Evolutionary conservation across 2,329 filamentous ascomycete species (phyloP), one percentile per base, ranked within the genome.

Genomic region (Bimuria novae-zelandiae): DNA sequence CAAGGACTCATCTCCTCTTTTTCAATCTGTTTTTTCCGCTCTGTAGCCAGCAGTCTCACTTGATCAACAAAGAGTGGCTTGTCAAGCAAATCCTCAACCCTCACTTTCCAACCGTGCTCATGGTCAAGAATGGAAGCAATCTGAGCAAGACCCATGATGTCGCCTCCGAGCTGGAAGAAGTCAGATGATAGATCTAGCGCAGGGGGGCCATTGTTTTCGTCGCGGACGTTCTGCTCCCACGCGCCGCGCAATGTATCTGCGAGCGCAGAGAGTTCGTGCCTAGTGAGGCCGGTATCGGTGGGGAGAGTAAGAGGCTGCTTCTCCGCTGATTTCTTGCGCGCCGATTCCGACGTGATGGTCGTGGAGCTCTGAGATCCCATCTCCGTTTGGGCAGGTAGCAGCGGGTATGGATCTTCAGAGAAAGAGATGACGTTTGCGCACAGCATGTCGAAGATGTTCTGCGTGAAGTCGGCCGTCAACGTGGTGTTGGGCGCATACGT

Each of bases 401-500:
- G 52, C n/a, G 65, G 63, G 43, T 69, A 61, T 5, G 66, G 68
- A 35, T 69, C 59, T 23, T 63, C 59, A 0, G 65, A 59, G 45
- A 73, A 69, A 3, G 59, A 59, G 7, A 62, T 55, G 35, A 64
- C 54, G 22, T 65, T 70, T 7, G 54, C 46, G 50, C 68, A 70
- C 1, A 73, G 62, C 56, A 65, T 63, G 12, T 71, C 67, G 36
- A 71, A 68, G 46, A 82, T 77, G 66, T 83, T 81, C 57, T 80
- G 78, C 4, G 67, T 69, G 56, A 82, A 83, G 36, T 77, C 80
- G 10, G 76, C 75, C 44, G 80, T 79, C 61, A 84, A 77, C 32
- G 81, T 81, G 60, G 61, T 68, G 45, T 69, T 69, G 5, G 67
- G 67, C n/a, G 65, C 64, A 40, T 68, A 71, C 2, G 67, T 69